phyloP scores from a whole-genome alignment of 2,329 filamentous ascomycete species.

The Botrytis sinoallii region DNA sequence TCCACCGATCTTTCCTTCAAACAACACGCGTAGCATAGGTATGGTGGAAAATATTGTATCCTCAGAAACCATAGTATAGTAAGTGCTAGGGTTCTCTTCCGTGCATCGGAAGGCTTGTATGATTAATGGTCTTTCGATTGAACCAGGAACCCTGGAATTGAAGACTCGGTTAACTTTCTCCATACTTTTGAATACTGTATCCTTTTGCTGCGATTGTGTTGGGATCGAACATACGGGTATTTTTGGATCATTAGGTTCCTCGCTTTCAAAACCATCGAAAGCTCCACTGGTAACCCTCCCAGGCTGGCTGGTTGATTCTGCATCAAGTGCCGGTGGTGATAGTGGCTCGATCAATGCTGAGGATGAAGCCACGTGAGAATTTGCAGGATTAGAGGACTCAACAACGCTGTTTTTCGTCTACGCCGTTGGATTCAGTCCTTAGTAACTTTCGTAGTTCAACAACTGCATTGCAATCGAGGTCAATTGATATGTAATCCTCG shows the following conservation, averaged over 20 bases:
- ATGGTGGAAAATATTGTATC: neutral
- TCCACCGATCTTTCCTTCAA: neutral
- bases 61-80: neutral
- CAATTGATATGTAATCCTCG: too few species aligned
- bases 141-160: neutral
- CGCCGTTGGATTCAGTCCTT: too few species aligned
- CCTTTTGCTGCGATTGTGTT: too few species aligned
- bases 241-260: neutral
- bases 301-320: too few species aligned
- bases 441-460: too few species aligned
- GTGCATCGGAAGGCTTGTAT: neutral
- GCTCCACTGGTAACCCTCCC: too few species aligned
- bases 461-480: too few species aligned
- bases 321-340: too few species aligned
- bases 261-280: neutral
- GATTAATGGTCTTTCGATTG: neutral
- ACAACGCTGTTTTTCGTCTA: too few species aligned
- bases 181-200: neutral
- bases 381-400: too few species aligned
- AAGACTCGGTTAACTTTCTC: neutral
- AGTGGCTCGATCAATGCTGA: too few species aligned
- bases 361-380: too few species aligned
- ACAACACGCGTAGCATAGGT: neutral
- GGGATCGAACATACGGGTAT: neutral
- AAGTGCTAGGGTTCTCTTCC: neutral